Conservation (phyloP, 495 filamentous ascomycete species). For the Geoglossum glabrum region DNA sequence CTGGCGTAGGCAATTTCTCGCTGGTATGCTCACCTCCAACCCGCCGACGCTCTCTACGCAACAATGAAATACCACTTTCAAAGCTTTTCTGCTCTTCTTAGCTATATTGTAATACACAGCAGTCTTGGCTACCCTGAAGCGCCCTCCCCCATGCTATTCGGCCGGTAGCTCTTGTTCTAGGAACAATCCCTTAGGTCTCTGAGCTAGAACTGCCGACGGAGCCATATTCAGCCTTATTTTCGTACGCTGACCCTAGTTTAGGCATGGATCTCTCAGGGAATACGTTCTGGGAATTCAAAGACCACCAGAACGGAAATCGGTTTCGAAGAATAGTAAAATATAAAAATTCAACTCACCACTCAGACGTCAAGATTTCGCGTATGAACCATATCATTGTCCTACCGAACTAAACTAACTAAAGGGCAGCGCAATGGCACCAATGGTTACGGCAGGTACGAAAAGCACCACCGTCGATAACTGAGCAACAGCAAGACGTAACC, state of each 20-base stretch:
- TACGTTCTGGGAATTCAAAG: slow-evolving; percentile 86
- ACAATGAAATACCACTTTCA: too few relatives aligned
- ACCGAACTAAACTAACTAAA: background rate
- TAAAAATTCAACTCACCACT: slow-evolving; percentile 33
- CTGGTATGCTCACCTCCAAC: slow-evolving; percentile 32
- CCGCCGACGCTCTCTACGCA: too few relatives aligned
- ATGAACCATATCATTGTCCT: slow-evolving; percentile 4
- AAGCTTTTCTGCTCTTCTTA: too few relatives aligned
- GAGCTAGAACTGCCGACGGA: too few relatives aligned
- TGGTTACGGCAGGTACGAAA: slow-evolving; percentile 76
- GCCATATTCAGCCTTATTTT: background rate
- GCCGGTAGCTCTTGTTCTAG: too few relatives aligned
- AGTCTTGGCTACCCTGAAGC: too few relatives aligned
- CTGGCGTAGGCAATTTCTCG: slow-evolving; percentile 66
- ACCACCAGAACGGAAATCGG: slow-evolving; percentile 31
- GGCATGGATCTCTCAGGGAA: slow-evolving; percentile 75
- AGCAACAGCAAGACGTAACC: slow-evolving; percentile 49
- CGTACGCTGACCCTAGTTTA: slow-evolving; percentile 16
- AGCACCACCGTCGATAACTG: slow-evolving; percentile 47
- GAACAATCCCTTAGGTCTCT: too few relatives aligned
- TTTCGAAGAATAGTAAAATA: slow-evolving; percentile 50
- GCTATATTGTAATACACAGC: too few relatives aligned
- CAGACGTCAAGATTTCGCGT: slow-evolving; percentile 45
- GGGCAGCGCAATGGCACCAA: slow-evolving; percentile 69
- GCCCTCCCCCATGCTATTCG: too few relatives aligned